Conservation (phyloP, 345 rosid species). For the Erucastrum elatum region DNA sequence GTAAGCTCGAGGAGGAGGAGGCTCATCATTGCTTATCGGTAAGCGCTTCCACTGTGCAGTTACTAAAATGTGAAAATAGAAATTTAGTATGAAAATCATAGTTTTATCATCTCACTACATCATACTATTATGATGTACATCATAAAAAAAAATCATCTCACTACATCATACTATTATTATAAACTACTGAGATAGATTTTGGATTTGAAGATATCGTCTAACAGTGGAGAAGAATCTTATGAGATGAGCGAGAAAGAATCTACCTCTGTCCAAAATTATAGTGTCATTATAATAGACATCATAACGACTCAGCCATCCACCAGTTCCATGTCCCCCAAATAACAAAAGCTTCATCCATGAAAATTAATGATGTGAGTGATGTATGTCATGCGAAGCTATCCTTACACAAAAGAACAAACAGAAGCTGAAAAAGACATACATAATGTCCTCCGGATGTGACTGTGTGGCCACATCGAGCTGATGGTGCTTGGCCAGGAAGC, state of each 20-base stretch:
- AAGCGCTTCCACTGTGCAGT: conserved; percentile 96
- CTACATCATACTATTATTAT: conserved; percentile 9
- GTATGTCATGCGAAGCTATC: background rate
- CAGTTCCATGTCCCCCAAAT: conserved; percentile 98
- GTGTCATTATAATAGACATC: conserved; percentile 90
- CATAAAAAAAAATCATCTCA: conserved; percentile 2
- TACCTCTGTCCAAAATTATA: conserved; percentile 87
- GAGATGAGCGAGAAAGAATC: conserved; percentile 3
- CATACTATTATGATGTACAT: background rate
- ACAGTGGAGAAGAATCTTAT: background rate
- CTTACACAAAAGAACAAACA: conserved; percentile 8
- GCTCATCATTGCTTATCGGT: conserved; percentile 62
- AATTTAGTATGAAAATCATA: background rate
- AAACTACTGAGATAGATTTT: background rate
- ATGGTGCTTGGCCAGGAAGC: conserved; percentile 98
- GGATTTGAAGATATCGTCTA: background rate
- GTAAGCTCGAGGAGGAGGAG: conserved; percentile 95
- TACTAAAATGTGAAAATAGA: conserved; percentile 44
- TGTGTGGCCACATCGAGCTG: conserved; percentile 94
- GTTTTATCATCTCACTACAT: conserved; percentile 20
- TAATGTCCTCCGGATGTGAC: conserved; percentile 88
- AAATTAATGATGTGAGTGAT: conserved; percentile 11
- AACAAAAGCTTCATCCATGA: conserved; percentile 68
- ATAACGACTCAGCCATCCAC: conserved; percentile 98
- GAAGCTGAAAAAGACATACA: conserved; percentile 50